Base-by-base conservation (phyloP, 192 early-diverging fungal species). In the Gamsiella multidivaricata region DNA sequence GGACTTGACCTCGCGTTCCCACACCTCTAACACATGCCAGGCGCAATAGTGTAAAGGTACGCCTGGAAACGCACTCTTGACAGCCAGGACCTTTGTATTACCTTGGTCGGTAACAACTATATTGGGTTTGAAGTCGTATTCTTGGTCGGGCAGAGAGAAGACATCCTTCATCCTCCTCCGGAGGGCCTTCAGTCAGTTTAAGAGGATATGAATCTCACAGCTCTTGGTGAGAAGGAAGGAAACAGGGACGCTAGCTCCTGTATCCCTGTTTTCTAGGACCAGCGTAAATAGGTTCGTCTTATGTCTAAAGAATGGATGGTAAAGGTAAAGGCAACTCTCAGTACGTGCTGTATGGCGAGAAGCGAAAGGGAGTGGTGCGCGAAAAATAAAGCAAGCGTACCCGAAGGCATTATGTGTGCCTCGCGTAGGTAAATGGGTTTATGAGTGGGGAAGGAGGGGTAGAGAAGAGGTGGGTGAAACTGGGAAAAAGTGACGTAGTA, bases 81-180 rank as follows among this genome's bases (percentile, higher is more conserved):
- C 45, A 18, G 61, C 61, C 5, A 37, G 18, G 23, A 63, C 52
- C 61, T 63, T 49, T n/a, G n/a, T n/a, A n/a, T n/a, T n/a, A n/a
- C n/a, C n/a, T n/a, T n/a, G n/a, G n/a, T n/a, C n/a, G n/a, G n/a
- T n/a, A n/a, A n/a, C n/a, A n/a, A n/a, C n/a, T n/a, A n/a, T n/a
- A n/a, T n/a, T n/a, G n/a, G n/a, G n/a, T n/a, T n/a, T n/a, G n/a
- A n/a, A n/a, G n/a, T n/a, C n/a, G n/a, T n/a, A n/a, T n/a, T n/a
- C n/a, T n/a, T n/a, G n/a, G n/a, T n/a, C n/a, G n/a, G n/a, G n/a
- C n/a, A n/a, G n/a, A n/a, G n/a, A n/a, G n/a, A 42, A 43, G 15
- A 43, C 36, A 22, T 41, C 36, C 20, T 41, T 58, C 20, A 55
- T 37, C 0, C 17, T n/a, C 3, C 2, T 31, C 8, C 31, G 54